phyloP scores from a whole-genome alignment of 176 grass and related monocot genomes.

The Thalia dealbata region DNA sequence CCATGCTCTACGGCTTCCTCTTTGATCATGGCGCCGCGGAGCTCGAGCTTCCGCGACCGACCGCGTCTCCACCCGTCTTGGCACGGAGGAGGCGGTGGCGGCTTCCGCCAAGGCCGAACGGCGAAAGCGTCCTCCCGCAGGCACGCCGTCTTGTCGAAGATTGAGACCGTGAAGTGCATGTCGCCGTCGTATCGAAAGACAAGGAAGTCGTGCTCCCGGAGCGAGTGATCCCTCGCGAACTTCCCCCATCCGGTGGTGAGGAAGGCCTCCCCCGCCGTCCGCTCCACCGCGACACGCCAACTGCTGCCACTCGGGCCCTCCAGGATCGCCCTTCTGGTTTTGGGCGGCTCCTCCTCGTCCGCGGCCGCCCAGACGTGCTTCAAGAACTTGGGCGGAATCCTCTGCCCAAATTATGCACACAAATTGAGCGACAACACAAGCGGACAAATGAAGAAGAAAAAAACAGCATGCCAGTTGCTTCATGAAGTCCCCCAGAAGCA shows the following conservation, averaged over 20 bases:
- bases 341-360: background rate
- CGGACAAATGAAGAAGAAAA: background rate
- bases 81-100: background rate
- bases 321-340: constrained; percentile 35
- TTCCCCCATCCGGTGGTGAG: constrained; percentile 53
- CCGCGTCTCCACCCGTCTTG: background rate
- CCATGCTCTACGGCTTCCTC: background rate
- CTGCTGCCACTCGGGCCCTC: constrained; percentile 53
- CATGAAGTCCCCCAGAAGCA: constrained; percentile 72
- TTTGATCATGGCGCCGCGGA: background rate
- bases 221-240: constrained; percentile 52
- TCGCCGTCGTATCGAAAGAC: constrained; percentile 39
- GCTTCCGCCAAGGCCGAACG: background rate
- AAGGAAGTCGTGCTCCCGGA: constrained; percentile 57
- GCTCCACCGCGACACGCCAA: constrained; percentile 50
- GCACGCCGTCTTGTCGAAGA: constrained; percentile 50
- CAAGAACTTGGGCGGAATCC: constrained; percentile 69
- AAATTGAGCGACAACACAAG: background rate
- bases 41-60: background rate
- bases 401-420: constrained; percentile 33
- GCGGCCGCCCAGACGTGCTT: constrained; percentile 48
- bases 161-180: constrained; percentile 46
- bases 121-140: constrained; percentile 27
- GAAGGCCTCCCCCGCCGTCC: constrained; percentile 42
- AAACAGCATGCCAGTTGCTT: constrained; percentile 49